Evolutionary conservation across 129 eudicot species (phyloP), one percentile per base, ranked within the genome.

Genomic region (Pseudognaphalium luteoalbum): DNA sequence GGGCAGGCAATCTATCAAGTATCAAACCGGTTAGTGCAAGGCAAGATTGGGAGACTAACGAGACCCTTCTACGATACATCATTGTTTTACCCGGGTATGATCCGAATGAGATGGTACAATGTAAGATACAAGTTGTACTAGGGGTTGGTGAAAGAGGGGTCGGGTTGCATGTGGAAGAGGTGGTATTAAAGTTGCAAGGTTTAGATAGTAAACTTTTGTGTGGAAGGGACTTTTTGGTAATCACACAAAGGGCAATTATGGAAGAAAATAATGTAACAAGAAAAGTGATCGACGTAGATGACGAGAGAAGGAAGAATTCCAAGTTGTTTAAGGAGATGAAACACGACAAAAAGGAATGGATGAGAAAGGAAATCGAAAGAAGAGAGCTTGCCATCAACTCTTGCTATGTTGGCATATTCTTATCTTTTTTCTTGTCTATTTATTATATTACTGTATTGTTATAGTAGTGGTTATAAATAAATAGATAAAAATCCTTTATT

Each of bases 1-100:
- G 78, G 76, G 86, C 91, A 11, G 84, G 76, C 0, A 87, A 84
- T 12, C 25, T 87, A 28, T 87, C 91, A 1, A 87, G 88, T 63
- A 32, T 81, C 11, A 75, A 78, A 51, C 77, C 88, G 6, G 61
- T 84, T 25, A 35, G 68, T 4, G 81, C 74, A 37, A 30, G 83
- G 29, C 76, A 76, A 25, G 85, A 73, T 39, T 87, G 86, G 88
- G 71, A 63, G 20, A 79, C 78, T 0, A 84, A 82, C 2, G 86
- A 87, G 20, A 81, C 79, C 0, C 41, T 22, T 2, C 19, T 82
- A 4, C 74, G 76, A 59, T 87, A 71, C 75, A 86, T 57, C 2
- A 68, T 68, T 8, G 57, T 81, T n/a, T 47, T 80, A 59, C 75
- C 78, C 1, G 86, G 86, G 14, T 15, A 12, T 11, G 60, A 59